Base-by-base conservation (phyloP, 2,329 filamentous ascomycete species). In the Tolypocladium tropicale region DNA sequence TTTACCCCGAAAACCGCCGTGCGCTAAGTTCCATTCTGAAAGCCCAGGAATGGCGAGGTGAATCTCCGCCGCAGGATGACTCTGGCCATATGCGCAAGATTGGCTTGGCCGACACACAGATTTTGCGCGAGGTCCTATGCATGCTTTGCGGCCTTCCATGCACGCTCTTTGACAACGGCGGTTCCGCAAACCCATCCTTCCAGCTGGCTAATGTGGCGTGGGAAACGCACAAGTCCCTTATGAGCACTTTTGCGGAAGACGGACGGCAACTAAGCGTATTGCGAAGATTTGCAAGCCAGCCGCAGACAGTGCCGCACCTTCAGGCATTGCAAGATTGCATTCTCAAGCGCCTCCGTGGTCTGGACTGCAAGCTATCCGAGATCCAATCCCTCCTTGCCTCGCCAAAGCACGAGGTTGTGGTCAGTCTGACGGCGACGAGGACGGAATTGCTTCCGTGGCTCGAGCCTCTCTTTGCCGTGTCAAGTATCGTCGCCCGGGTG, bases 91-190 rank as follows among this genome's bases (percentile, higher is more conserved):
- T 69, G 0, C 70, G 69, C 34, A 78, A 77, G 56, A 68, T 74
- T 0, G 63, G 70, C 1, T 74, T 93, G 6, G 82, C 87, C 0
- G 92, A 96, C 67, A 74, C 88, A 1, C 84, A 92, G 60, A 75
- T 85, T 12, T 74, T 92, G 30, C 83, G 90, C 52, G 91, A 97
- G 55, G 81, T 84, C 0, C 75, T 96, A 0, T 93, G 90, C 64
- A 95, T 96, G 89, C 78, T 97, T 0, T 82, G 84, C 55, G 92
- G 92, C 0, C 74, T 94, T 4, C 80, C 85, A 6, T 93, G 88
- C 2, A 86, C 84, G 2, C 66, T 96, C 1, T 96, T 92, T 63
- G 73, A 72, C 56, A 25, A 62, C 4, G 65, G 75, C 52, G 74
- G 72, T 16, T 60, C 67, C 7, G 74, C 75, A 0, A 67, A 71